Evolutionary conservation across 78 protist species (phyloP).

Genomic region (Salpingoeca rosetta): DNA sequence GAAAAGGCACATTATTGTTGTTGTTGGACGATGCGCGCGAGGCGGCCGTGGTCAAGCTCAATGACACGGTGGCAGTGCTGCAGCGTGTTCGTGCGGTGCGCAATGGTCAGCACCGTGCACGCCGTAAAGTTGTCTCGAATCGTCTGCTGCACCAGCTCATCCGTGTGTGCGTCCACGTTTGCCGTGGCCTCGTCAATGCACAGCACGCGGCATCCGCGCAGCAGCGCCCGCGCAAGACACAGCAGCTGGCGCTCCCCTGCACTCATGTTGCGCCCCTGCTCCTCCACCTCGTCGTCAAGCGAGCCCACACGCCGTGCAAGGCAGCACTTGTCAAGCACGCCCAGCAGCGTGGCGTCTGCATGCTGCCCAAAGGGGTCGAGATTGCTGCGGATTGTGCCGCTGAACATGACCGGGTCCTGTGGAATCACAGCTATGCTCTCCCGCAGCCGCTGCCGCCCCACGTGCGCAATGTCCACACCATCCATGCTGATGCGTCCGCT

Average conservation of each 20-base stretch:
- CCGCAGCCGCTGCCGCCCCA: slow-evolving; percentile 35
- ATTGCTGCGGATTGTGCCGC: slow-evolving; percentile 61
- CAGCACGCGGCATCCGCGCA: slow-evolving; percentile 52
- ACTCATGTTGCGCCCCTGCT: slow-evolving; percentile 58
- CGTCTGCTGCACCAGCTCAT: slow-evolving; percentile 48
- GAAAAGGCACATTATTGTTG: too few relatives aligned
- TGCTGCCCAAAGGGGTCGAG: slow-evolving; percentile 44
- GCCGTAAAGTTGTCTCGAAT: slow-evolving; percentile 48
- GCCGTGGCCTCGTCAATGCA: slow-evolving; percentile 82
- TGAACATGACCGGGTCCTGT: slow-evolving; percentile 71
- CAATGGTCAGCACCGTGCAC: slow-evolving; percentile 63
- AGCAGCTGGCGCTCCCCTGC: slow-evolving; percentile 81
- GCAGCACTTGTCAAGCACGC: slow-evolving; percentile 38
- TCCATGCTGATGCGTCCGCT: slow-evolving; percentile 55
- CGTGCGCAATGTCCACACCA: slow-evolving; percentile 16
- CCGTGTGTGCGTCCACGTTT: slow-evolving; percentile 60
- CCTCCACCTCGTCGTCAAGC: not conserved
- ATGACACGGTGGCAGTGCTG: slow-evolving; percentile 62
- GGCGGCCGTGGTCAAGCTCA: slow-evolving; percentile 52
- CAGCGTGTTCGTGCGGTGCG: slow-evolving; percentile 74
- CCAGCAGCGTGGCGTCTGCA: slow-evolving; percentile 40
- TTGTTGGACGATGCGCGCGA: too few relatives aligned
- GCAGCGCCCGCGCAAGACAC: slow-evolving; percentile 87
- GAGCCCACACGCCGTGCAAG: not conserved
- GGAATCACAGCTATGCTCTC: slow-evolving; percentile 57